These are phyloP conservation scores for Candida qinlingensis DNA, from an alignment of 805 yeast species.

Conservation along the genomic window DNA sequence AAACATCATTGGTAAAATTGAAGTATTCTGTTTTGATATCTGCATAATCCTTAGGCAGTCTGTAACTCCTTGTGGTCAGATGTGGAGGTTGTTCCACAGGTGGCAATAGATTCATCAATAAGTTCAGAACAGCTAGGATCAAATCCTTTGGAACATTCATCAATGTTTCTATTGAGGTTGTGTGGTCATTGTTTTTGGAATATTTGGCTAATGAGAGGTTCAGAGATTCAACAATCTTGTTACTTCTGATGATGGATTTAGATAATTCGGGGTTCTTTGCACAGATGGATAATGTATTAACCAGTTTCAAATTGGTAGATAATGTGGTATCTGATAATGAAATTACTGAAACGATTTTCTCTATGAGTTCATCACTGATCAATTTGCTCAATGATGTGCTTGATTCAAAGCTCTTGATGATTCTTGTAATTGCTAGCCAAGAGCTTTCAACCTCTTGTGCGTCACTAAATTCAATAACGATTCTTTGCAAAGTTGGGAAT, in stretches of 20 bases:
- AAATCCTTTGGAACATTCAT: slow-evolving; percentile 73
- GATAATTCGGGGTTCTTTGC: slow-evolving; percentile 36
- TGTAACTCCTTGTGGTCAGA: slow-evolving; percentile 18
- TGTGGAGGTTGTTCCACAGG: slow-evolving; percentile 25
- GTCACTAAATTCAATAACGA: slow-evolving; percentile 53
- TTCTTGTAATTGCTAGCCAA: slow-evolving; percentile 58
- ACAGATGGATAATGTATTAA: slow-evolving; percentile 41
- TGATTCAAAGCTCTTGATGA: slow-evolving; percentile 43
- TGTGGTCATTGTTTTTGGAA: slow-evolving; percentile 28
- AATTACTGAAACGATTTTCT: slow-evolving; percentile 26
- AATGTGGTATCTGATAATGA: slow-evolving; percentile 26
- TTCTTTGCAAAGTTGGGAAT: slow-evolving; percentile 51
- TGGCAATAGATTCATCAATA: slow-evolving; percentile 59
- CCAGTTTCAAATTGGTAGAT: slow-evolving; percentile 28
- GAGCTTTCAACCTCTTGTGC: slow-evolving; percentile 54
- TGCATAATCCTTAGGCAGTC: slow-evolving; percentile 18
- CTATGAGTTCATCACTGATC: slow-evolving; percentile 30
- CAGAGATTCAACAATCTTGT: slow-evolving; percentile 44
- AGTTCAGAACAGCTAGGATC: slow-evolving; percentile 45
- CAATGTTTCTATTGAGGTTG: slow-evolving; percentile 58
- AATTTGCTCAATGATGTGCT: slow-evolving; percentile 44
- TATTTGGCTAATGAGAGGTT: slow-evolving; percentile 46
- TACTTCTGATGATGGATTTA: slow-evolving; percentile 39
- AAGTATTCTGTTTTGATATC: slow-evolving; percentile 23
- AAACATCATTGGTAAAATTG: slow-evolving; percentile 39